These are phyloP conservation scores for Colletotrichum siamense DNA, from an alignment of 2,329 filamentous ascomycete genomes.

Conservation along the genomic window DNA sequence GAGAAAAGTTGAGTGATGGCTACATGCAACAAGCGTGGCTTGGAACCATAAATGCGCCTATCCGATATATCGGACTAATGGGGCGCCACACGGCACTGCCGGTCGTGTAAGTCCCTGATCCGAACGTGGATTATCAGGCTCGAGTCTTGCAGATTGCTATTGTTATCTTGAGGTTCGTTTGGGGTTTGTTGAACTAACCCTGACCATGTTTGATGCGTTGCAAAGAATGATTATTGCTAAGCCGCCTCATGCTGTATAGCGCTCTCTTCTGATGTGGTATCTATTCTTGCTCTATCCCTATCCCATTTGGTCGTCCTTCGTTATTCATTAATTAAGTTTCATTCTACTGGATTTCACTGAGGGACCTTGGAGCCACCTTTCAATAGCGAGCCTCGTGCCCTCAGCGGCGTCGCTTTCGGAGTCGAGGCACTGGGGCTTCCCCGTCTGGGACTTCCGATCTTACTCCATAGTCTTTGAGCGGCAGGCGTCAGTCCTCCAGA, in stretches of 20 bases:
- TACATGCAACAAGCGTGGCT: neutral
- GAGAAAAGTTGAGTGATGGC: conserved; percentile 2
- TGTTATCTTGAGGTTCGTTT: neutral
- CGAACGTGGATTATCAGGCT: neutral
- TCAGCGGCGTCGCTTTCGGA: conserved; percentile 41
- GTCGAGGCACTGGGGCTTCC: conserved; percentile 38
- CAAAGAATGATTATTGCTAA: neutral
- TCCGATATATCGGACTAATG: neutral
- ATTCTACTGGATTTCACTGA: conserved; percentile 23
- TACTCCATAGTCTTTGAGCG: conserved; percentile 71
- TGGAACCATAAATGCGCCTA: neutral
- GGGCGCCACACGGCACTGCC: neutral
- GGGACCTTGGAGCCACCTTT: conserved; percentile 31
- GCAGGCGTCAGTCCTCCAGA: conserved; percentile 72
- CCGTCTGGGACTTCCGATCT: conserved; percentile 54
- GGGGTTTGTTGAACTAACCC: neutral
- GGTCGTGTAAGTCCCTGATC: neutral
- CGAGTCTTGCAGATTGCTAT: neutral
- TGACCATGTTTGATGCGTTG: neutral
- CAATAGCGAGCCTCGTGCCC: conserved; percentile 42
- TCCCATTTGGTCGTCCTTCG: neutral
- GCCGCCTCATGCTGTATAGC: neutral
- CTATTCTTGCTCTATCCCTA: neutral
- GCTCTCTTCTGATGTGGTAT: neutral
- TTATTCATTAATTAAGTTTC: neutral